Percentiles rank a stretch among this genome's conserved stretches.
These are phyloP conservation scores for Penicillium expansum DNA, from an alignment of 2,329 filamentous ascomycete species.

Conservation along the genomic window DNA sequence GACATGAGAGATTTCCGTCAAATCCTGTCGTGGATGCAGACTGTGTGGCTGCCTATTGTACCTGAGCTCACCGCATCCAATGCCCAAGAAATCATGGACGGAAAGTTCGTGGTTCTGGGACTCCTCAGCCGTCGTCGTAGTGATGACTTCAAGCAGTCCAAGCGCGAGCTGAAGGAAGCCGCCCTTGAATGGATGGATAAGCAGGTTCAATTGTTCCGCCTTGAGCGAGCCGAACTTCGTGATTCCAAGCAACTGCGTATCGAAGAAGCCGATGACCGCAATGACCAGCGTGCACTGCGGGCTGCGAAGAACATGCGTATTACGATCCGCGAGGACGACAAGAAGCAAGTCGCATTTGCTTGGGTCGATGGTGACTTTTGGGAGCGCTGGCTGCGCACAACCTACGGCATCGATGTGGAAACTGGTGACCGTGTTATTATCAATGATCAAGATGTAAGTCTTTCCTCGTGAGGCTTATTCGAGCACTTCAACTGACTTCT, in stretches of 20 bases:
- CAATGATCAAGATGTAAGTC: conserved; percentile 91
- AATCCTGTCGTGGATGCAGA: conserved; percentile 89
- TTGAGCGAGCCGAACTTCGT: conserved; percentile 87
- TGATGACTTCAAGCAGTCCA: conserved; percentile 73
- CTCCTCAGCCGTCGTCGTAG: conserved; percentile 77
- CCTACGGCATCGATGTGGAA: conserved; percentile 82
- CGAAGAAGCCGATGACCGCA: conserved; percentile 91
- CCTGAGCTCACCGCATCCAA: conserved; percentile 90
- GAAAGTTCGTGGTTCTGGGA: conserved; percentile 89
- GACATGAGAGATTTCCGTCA: conserved; percentile 87
- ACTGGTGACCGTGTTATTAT: conserved; percentile 92
- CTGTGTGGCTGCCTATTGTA: conserved; percentile 92
- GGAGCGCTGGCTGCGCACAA: conserved; percentile 95
- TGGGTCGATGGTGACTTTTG: conserved; percentile 98
- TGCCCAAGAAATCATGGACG: conserved; percentile 90
- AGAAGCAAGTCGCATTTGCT: conserved; percentile 88
- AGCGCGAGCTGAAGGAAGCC: conserved; percentile 90
- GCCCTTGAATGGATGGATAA: conserved; percentile 98
- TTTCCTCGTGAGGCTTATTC: neutral
- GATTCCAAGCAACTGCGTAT: conserved; percentile 94
- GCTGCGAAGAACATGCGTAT: conserved; percentile 88
- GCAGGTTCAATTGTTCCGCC: conserved; percentile 84
- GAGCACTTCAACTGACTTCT: conserved; percentile 20
- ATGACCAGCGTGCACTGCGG: conserved; percentile 81
- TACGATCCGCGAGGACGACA: conserved; percentile 81